phyloP scores from a whole-genome alignment of 768 basidiomycete species.

The Phaffia tasmanica region DNA sequence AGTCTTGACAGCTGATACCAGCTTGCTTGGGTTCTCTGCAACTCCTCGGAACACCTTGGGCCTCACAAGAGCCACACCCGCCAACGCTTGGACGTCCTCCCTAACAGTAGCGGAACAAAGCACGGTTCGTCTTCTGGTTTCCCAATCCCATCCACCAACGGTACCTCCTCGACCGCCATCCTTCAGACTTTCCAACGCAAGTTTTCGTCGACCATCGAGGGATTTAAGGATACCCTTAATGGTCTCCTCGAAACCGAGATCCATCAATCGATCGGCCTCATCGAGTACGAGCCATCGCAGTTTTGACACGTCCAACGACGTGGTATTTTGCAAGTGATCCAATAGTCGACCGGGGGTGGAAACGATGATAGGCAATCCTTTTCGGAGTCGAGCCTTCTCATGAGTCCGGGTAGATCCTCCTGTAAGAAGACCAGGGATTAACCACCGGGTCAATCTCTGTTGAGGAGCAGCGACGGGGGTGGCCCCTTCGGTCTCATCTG shows the following conservation, averaged over 20 bases:
- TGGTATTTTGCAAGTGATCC: constrained; percentile 92
- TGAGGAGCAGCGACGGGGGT: constrained; percentile 34
- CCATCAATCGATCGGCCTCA: constrained; percentile 95
- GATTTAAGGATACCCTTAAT: constrained; percentile 79
- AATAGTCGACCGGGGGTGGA: constrained; percentile 89
- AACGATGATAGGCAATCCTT: constrained; percentile 89
- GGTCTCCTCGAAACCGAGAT: constrained; percentile 93
- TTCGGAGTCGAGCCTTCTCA: constrained; percentile 88
- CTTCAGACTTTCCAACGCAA: constrained; percentile 51
- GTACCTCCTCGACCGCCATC: constrained; percentile 39
- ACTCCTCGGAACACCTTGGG: constrained; percentile 73
- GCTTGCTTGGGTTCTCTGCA: constrained; percentile 1
- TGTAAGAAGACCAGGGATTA: constrained; percentile 82
- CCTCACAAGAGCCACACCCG: constrained; percentile 63
- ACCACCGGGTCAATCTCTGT: constrained; percentile 55
- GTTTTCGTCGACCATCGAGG: constrained; percentile 66
- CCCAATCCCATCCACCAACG: constrained; percentile 48
- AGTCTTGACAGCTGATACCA: constrained; percentile 26
- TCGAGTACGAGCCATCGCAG: constrained; percentile 93
- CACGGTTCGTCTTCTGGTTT: constrained; percentile 58
- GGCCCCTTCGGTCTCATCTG: constrained; percentile 38
- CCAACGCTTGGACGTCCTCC: constrained; percentile 87
- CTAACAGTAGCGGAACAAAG: constrained; percentile 94
- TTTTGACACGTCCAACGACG: constrained; percentile 82
- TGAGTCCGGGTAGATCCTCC: constrained; percentile 90